Percentiles rank a stretch among this genome's conserved stretches.
phyloP scores from a whole-genome alignment of 2,329 filamentous ascomycete genomes.

The Fusarium palustre region DNA sequence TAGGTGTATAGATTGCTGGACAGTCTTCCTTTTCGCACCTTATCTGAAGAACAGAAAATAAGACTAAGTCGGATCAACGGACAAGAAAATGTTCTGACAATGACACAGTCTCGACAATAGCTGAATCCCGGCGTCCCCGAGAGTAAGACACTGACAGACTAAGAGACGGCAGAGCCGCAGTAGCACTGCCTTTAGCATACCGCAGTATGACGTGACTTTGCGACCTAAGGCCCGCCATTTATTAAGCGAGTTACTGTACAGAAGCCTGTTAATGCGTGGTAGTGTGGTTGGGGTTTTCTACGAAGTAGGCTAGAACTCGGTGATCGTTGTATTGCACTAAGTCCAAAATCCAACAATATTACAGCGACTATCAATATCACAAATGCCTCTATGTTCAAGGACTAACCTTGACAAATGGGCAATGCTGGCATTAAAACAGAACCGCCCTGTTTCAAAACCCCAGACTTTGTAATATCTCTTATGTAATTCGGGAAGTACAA shows the following conservation, averaged over 20 bases:
- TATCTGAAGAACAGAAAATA: neutral
- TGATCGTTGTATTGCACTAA: neutral
- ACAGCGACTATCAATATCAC: neutral
- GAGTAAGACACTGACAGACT: too few species aligned
- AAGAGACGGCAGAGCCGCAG: neutral
- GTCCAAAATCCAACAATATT: neutral
- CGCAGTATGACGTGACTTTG: neutral
- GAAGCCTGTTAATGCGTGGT: neutral
- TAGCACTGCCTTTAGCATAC: neutral
- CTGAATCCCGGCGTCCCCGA: neutral
- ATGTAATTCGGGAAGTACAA: conserved; percentile 1
- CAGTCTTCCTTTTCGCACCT: neutral
- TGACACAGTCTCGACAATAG: neutral
- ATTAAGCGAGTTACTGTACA: neutral
- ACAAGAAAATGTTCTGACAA: neutral
- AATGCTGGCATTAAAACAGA: neutral
- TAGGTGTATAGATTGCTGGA: neutral
- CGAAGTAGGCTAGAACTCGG: neutral
- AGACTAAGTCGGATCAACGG: neutral
- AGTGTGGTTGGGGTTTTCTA: neutral
- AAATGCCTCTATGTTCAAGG: neutral
- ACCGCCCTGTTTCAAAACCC: neutral
- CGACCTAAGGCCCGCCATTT: neutral
- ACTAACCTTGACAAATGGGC: neutral
- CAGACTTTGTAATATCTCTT: neutral